phyloP scores from a whole-genome alignment of 2,329 filamentous ascomycete genomes.

The Cryoendolithus antarcticus region DNA sequence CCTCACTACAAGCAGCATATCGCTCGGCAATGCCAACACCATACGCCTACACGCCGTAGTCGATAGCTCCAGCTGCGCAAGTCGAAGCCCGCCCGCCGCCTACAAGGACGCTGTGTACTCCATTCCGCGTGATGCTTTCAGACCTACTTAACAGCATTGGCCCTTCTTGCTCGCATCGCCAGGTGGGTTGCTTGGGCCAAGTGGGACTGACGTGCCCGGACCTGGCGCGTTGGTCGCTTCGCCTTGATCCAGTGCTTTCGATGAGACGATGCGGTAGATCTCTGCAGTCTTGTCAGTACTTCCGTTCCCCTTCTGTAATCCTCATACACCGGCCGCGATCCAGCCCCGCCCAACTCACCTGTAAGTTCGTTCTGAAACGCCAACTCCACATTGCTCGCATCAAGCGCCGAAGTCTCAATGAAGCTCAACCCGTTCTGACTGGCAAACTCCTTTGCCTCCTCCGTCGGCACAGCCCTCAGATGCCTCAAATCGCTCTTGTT shows the following conservation, averaged over 20 bases:
- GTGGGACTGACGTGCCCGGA: constrained; percentile 64
- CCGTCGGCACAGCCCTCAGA: constrained; percentile 88
- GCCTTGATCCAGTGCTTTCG: constrained; percentile 87
- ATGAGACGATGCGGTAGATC: constrained; percentile 98
- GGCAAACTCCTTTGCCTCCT: constrained; percentile 95
- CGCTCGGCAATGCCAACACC: no score
- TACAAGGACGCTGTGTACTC: no score
- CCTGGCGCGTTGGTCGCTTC: constrained; percentile 63
- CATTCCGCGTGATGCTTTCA: no score
- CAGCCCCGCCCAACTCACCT: constrained; percentile 39
- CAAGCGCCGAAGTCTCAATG: constrained; percentile 96
- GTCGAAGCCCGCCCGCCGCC: no score
- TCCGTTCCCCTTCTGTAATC: constrained; percentile 1
- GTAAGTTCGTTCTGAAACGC: constrained; percentile 99
- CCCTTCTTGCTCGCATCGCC: constrained; percentile 68
- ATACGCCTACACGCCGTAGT: no score
- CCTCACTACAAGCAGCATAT: no score
- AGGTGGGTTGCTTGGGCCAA: constrained; percentile 76
- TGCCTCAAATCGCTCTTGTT: constrained; percentile 99
- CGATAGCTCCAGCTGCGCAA: no score
- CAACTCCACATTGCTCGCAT: constrained; percentile 97
- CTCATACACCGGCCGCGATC: background rate
- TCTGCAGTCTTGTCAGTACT: constrained; percentile 42
- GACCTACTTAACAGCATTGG: constrained; percentile 57
- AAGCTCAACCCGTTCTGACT: constrained; percentile 71